Evolutionary conservation across 164 flowering plant genomes (phyloP).

Genomic region (Chimonanthus salicifolius): DNA sequence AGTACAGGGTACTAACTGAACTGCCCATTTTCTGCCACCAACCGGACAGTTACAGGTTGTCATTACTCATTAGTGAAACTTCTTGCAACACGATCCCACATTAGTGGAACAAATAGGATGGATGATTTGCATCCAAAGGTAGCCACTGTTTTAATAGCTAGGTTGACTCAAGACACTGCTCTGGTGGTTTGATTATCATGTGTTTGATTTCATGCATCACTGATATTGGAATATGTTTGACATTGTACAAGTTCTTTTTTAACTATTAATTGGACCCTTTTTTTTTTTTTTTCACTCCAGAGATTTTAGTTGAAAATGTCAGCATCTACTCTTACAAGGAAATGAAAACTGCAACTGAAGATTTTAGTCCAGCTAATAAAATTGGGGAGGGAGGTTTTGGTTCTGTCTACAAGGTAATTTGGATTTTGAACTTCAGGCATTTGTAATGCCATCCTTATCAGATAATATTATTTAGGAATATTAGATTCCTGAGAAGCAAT

Average conservation of each 20-base stretch:
- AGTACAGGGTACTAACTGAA: no score
- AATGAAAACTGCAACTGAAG: conserved; percentile 59
- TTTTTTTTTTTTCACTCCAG: conserved; percentile 24
- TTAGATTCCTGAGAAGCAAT: background rate
- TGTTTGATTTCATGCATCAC: background rate
- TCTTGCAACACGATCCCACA: background rate
- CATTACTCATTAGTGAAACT: background rate
- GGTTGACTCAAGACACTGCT: background rate
- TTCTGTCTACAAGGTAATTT: conserved; percentile 71
- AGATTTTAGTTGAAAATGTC: conserved; percentile 38
- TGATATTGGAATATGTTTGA: background rate
- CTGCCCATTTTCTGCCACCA: background rate
- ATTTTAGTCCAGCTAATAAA: conserved; percentile 65
- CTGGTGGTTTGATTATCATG: background rate
- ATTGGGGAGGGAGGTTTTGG: conserved; percentile 98
- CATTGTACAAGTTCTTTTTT: background rate
- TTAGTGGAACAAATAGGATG: background rate
- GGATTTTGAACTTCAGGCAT: background rate
- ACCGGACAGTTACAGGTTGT: background rate
- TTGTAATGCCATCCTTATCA: background rate
- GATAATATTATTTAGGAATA: background rate
- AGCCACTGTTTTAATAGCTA: background rate
- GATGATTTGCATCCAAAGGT: background rate
- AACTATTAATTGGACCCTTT: conserved; percentile 5
- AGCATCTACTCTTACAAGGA: conserved; percentile 57